Base-by-base conservation (phyloP, 2,329 filamentous ascomycete species). In the Hypoxylon sp. region DNA sequence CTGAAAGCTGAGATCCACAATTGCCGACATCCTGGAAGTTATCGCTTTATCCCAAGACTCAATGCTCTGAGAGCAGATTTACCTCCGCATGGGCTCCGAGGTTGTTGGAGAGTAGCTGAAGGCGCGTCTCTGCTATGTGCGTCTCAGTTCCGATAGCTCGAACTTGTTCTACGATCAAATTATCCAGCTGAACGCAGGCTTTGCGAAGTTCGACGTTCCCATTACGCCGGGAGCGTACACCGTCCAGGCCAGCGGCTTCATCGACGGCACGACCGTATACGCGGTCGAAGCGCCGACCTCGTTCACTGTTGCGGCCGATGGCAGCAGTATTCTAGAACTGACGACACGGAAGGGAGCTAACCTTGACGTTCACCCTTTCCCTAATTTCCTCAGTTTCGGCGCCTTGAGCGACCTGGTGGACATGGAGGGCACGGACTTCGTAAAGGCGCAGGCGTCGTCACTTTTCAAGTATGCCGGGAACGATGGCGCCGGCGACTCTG, bases 391-490 rank as follows among this genome's bases (percentile, higher is more conserved):
- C 26, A 59, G 41, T 15, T 59, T 53, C 15, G 56, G 48, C 11
- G 56, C 11, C 24, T 5, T 59, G 17, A 32, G 8, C 20, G 39
- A 59, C 22, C 37, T 59, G 20, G 39, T n/a, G 4, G 56, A 59
- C 17, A 49, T 48, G 3, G 20, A 22, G 13, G 56, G 56, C 17
- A 28, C 4, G 2, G 56, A 59, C 28, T 53, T 59, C 11, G 19
- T 53, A 1, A 48, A 49, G 15, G 56, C 56, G 13, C 7, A 53
- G 10, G 56, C 43, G 15, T 52, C 41, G 2, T 39, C 56, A 7
- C 5, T 53, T 24, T 59, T 59, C 49, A 59, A 59, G n/a, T 59
- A 59, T 13, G 48, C 56, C 8, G 56, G 56, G 1, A 30, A 20
- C 7, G 49, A 59, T 20, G 56, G 56, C 20, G 48, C 20, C 4